phyloP scores from a whole-genome alignment of 139 green algal genomes.

The Micractinium sp. region DNA sequence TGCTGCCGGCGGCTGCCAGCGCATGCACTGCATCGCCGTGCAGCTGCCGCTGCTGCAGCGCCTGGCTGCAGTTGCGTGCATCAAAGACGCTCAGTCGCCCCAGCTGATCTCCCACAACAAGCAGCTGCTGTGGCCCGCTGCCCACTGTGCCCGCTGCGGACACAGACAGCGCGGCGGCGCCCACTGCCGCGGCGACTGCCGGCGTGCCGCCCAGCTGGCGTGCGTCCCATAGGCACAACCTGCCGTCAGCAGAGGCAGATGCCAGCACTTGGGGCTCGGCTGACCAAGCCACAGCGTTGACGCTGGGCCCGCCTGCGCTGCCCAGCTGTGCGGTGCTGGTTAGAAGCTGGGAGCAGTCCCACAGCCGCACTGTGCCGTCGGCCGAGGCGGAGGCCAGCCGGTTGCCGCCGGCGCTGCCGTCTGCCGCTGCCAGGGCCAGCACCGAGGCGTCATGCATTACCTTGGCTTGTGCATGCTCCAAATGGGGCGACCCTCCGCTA shows the following conservation, averaged over 20 bases:
- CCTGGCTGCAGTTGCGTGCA: background rate
- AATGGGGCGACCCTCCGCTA: background rate
- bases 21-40: slow-evolving; percentile 26
- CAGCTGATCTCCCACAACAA: slow-evolving; percentile 12
- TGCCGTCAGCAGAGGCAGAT: background rate
- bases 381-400: slow-evolving; percentile 9
- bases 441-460: slow-evolving; percentile 8
- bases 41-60: background rate
- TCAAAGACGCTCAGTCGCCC: background rate
- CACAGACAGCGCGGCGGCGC: slow-evolving; percentile 8
- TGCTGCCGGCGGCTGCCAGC: background rate
- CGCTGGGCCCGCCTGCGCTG: background rate
- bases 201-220: background rate
- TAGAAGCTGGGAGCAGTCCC: slow-evolving; percentile 17
- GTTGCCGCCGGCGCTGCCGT: background rate
- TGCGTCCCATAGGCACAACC: slow-evolving; percentile 6
- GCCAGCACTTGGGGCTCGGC: background rate
- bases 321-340: slow-evolving; percentile 17
- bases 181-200: background rate
- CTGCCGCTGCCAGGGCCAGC: background rate
- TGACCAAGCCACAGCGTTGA: background rate
- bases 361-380: slow-evolving; percentile 24
- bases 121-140: background rate
- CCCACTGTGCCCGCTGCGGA: background rate
- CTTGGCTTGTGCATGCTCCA: background rate